Base-by-base conservation (phyloP, 2,329 filamentous ascomycete genomes). In the Dothideomycetes sp. region DNA sequence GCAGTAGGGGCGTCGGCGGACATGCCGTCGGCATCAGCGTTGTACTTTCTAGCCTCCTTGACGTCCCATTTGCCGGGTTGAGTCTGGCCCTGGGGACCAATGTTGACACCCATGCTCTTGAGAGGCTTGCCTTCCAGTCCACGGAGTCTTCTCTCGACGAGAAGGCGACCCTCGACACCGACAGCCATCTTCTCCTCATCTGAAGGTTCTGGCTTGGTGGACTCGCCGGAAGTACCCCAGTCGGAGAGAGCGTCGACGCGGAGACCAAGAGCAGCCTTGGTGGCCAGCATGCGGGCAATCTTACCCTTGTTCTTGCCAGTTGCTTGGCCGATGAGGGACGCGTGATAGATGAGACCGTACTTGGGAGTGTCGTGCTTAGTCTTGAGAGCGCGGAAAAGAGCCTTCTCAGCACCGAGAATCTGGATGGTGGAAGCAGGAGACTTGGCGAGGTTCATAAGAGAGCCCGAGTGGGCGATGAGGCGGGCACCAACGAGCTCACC, bases 261-360 rank as follows among this genome's bases (percentile, higher is more conserved):
- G 36, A 95, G 72, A 71, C 88, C 88, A 37, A 98, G 77, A 18
- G 91, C 86, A 34, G 89, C 80, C 73, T 96, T 96, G 51, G 89
- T 83, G 36, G 91, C 84, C 45, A 98, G 75, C 72, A 94, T 87
- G 74, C 91, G 85, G 31, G 91, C 91, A 57, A 98, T 94, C 73
- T 98, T 98, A 54, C 91, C 91, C 80, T 98, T 98, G 73, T 96
- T 96, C 71, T 86, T 89, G 55, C 91, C 91, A 15, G 85, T 94
- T 19, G 91, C 91, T 68, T 98, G 91, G 33, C 91, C 93, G 49
- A 98, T 93, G 34, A 98, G 76, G 19, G 85, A 91, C 36, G 84
- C 83, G 64, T 94, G 84, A 68, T 91, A 93, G 60, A 93, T 85
- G 49, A 94, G 74, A 74, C 91, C 91, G 56, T 96, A 98, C 67